Percentiles rank a stretch among this genome's conserved stretches.
These are phyloP conservation scores for Sextonia rubra DNA, from an alignment of 164 flowering plant genomes.

Conservation along the genomic window DNA sequence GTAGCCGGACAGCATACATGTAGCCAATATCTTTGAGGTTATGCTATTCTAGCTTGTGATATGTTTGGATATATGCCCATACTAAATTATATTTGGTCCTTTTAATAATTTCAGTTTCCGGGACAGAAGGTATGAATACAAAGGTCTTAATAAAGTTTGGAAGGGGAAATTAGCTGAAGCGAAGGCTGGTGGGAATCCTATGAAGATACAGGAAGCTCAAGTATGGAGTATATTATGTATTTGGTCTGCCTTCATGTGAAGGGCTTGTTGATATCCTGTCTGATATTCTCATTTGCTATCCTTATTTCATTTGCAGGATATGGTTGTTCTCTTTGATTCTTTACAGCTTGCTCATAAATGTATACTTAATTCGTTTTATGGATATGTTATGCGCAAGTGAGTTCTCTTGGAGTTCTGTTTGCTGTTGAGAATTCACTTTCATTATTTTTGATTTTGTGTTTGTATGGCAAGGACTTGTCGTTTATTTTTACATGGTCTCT, in stretches of 20 bases:
- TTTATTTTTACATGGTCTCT: conserved; percentile 7
- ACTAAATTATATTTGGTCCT: conserved; percentile 4
- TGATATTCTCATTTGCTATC: background rate
- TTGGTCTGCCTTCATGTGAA: conserved; percentile 1
- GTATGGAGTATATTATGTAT: conserved; percentile 28
- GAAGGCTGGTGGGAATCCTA: conserved; percentile 84
- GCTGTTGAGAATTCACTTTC: background rate
- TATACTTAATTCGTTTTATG: conserved; percentile 98
- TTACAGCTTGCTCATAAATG: conserved; percentile 98
- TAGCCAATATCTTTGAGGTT: too few species aligned
- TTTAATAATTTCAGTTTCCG: conserved; percentile 60
- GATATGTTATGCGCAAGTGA: conserved; percentile 99
- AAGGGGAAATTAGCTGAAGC: conserved; percentile 91
- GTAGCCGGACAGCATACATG: too few species aligned
- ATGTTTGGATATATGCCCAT: background rate
- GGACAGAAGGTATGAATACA: conserved; percentile 98
- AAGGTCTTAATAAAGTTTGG: conserved; percentile 97
- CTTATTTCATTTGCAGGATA: conserved; percentile 57
- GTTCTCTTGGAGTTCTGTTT: conserved; percentile 19
- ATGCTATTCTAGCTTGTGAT: background rate
- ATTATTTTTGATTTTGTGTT: conserved; percentile 7
- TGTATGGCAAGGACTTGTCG: conserved; percentile 7
- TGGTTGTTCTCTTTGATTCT: conserved; percentile 98
- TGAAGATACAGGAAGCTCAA: conserved; percentile 95
- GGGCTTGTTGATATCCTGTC: background rate